Base-by-base conservation (phyloP, 108 stramenopile species). In the Pseudonitzschia multistriata region DNA sequence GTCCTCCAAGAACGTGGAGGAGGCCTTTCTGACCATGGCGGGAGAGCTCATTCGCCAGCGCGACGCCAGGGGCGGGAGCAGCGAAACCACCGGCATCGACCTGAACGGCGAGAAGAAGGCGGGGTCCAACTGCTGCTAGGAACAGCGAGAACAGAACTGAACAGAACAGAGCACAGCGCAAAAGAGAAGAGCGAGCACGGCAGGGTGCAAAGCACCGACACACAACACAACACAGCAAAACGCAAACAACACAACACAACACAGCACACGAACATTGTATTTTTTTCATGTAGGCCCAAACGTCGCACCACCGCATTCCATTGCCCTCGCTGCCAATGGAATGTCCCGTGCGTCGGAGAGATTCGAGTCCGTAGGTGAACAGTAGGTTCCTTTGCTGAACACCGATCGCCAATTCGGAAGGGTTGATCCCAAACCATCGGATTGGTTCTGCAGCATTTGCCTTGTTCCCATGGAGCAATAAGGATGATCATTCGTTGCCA, bases 21-120 rank as follows among this genome's bases (percentile, higher is more conserved):
- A 98, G 77, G 97, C 98, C 19, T 99, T 99, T 82, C 87, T 97
- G 77, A 98, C 95, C 68, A 98, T 99, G 97, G 97, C 97, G 28
- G 91, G 91, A 27, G 94, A 96, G 72, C 81, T 98, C n/a, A 97
- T 97, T 79, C 87, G 87, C 64, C 88, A 91, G 64, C 55, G 91
- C 60, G 89, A 81, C 60, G 81, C 86, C 30, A 74, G 85, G 63
- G 87, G 85, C 19, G 81, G 76, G 30, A 67, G 66, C 50, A 79
- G 69, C 31, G 73, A 81, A 36, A 78, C 62, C 15, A 71, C 47
- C n/a, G 88, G 85, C 25, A 80, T 88, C 82, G 89, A 80, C 72
- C 62, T 87, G 71, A 85, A 87, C 39, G 83, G 68, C 47, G 74
- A 56, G 48, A 56, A 62, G 33, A 81, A 68, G 27, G 67, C 73